Evolutionary conservation across 169 alveolate genomes (phyloP).

Genomic region (Perkinsus chesapeaki): DNA sequence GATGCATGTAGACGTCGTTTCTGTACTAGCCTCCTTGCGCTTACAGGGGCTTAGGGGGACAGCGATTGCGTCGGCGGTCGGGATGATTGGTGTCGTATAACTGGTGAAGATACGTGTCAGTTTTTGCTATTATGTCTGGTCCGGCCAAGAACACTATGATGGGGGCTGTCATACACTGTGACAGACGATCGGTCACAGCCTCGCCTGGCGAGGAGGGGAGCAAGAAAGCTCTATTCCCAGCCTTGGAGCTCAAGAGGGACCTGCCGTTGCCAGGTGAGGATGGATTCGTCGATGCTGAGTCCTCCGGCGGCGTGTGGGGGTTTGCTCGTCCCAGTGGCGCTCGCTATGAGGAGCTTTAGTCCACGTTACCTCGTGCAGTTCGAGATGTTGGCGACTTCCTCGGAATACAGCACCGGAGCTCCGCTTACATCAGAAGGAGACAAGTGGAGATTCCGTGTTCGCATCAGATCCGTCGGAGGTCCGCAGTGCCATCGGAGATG

Average conservation of each 20-base stretch:
- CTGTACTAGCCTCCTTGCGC: neutral
- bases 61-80: neutral
- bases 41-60: neutral
- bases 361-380: too few species aligned
- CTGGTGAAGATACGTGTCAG: too few species aligned
- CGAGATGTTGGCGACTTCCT: too few species aligned
- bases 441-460: too few species aligned
- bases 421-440: too few species aligned
- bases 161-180: neutral
- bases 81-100: neutral
- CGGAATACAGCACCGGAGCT: too few species aligned
- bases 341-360: neutral
- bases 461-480: neutral
- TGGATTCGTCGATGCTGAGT: neutral
- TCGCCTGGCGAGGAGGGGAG: neutral
- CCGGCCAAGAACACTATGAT: neutral
- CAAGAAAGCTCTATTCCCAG: neutral
- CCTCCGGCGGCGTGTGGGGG: too few species aligned
- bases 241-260: neutral
- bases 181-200: neutral
- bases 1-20: neutral
- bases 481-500: neutral
- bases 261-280: neutral
- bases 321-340: too few species aligned
- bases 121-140: neutral